Base-by-base conservation (phyloP, 2,329 filamentous ascomycete genomes). In the Colletotrichum noveboracense region DNA sequence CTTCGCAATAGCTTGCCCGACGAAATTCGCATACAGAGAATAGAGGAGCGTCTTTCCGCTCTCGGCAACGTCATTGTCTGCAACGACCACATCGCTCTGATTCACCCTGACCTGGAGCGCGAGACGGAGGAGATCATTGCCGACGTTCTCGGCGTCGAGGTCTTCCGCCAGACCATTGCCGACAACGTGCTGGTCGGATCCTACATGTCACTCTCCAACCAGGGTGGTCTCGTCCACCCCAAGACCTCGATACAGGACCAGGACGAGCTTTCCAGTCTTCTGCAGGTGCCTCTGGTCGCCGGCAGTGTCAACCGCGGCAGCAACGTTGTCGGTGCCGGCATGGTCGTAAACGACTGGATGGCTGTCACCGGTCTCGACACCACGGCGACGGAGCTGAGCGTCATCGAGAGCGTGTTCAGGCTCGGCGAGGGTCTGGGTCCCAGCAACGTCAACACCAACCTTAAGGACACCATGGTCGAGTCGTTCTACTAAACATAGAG, bases 91-190 rank as follows among this genome's bases (percentile, higher is more conserved):
- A 97, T 98, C 79, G 97, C 97, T 68, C 93, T 99, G 60, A 93
- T 98, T 77, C 97, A 99, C 85, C 97, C 97, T 13, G 97, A 99
- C 83, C 90, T 99, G 76, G 97, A 98, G 90, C 94, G 96, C 77
- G 97, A 99, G 89, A 98, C 96, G 18, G 97, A 99, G 87, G 97
- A 99, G 88, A 98, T 99, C 80, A 96, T 99, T 83, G 95, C 97
- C 81, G 97, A 99, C 84, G 95, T 98, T 75, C 88, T 97, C 24
- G 95, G 95, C 77, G 95, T 97, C 74, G 95, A 97, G 85, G 95
- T 97, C 13, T 97, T 97, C 88, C 89, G 95, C 78, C 97, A 99
- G 89, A 98, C 97, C 62, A 94, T 99, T 76, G 96, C 96, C 81
- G 96, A 98, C 87, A 98, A 98, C 84, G 97, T 99, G 74, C 92